Evolutionary conservation across 257 asterid genomes (phyloP).

Genomic region (Salvia miltiorrhiza): DNA sequence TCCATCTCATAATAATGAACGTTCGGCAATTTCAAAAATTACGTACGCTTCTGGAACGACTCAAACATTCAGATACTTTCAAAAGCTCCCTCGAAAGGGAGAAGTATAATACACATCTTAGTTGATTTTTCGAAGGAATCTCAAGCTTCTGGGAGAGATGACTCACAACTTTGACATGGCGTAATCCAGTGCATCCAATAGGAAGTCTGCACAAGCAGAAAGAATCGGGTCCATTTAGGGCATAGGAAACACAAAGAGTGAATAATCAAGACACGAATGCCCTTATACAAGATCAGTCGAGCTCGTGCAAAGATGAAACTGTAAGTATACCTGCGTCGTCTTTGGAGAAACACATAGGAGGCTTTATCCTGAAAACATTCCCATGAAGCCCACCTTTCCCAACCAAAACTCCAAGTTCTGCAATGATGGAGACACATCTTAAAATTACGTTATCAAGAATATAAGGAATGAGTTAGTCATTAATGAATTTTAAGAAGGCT

Average conservation of each 20-base stretch:
- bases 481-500: background rate
- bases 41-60: background rate
- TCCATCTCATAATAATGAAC: background rate
- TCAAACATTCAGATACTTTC: background rate
- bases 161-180: constrained; percentile 69
- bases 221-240: background rate
- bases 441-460: background rate
- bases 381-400: too few relatives aligned
- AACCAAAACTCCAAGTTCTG: constrained; percentile 88
- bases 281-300: background rate
- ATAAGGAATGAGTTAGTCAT: background rate
- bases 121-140: background rate
- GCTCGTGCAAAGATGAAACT: background rate
- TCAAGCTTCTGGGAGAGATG: background rate
- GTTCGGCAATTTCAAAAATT: background rate
- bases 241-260: background rate
- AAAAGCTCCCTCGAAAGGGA: background rate
- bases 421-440: constrained; percentile 7
- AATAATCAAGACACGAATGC: background rate
- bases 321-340: constrained; percentile 80
- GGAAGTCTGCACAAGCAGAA: constrained; percentile 57
- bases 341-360: constrained; percentile 89
- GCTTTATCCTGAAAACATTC: constrained; percentile 93
- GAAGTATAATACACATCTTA: background rate
- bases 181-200: constrained; percentile 83